These are phyloP conservation scores for Aspergillus eucalypticola DNA, from an alignment of 2,329 filamentous ascomycete species.

Conservation along the genomic window DNA sequence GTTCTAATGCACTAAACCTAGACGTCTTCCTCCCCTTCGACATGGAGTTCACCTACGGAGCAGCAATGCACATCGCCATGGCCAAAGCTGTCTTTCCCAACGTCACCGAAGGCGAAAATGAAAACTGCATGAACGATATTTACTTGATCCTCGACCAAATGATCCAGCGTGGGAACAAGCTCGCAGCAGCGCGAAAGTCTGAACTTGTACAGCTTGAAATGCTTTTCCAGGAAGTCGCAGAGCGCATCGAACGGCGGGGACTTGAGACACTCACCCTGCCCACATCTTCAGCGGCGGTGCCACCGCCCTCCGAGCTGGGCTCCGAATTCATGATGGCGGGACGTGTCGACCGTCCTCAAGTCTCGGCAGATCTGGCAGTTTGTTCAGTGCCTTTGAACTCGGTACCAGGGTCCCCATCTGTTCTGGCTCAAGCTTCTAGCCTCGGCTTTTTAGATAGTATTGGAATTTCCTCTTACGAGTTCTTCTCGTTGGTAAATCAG, in stretches of 20 bases:
- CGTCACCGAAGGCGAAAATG: slow-evolving; percentile 26
- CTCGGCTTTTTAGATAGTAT: slow-evolving; percentile 39
- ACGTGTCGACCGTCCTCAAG: too few species aligned
- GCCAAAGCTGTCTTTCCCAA: slow-evolving; percentile 40
- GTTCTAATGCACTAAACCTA: neutral
- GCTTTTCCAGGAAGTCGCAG: slow-evolving; percentile 30
- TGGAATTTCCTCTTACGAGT: slow-evolving; percentile 44
- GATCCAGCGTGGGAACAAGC: slow-evolving; percentile 35
- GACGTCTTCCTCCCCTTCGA: slow-evolving; percentile 44
- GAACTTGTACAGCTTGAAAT: slow-evolving; percentile 32
- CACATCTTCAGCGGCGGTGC: neutral
- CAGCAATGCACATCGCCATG: slow-evolving; percentile 42
- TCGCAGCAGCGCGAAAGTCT: slow-evolving; percentile 32
- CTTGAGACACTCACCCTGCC: neutral
- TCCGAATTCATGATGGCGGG: too few species aligned
- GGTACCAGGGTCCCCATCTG: neutral
- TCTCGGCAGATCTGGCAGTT: neutral
- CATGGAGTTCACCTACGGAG: slow-evolving; percentile 38
- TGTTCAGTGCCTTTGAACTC: too few species aligned
- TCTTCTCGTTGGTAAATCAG: slow-evolving; percentile 41
- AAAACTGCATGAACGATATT: slow-evolving; percentile 19
- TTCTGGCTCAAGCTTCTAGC: neutral
- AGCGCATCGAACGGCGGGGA: slow-evolving; percentile 12
- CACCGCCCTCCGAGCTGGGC: too few species aligned
- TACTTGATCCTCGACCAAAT: slow-evolving; percentile 37